Conservation (phyloP, 140 eudicot genomes). For the Anethum foeniculum region DNA sequence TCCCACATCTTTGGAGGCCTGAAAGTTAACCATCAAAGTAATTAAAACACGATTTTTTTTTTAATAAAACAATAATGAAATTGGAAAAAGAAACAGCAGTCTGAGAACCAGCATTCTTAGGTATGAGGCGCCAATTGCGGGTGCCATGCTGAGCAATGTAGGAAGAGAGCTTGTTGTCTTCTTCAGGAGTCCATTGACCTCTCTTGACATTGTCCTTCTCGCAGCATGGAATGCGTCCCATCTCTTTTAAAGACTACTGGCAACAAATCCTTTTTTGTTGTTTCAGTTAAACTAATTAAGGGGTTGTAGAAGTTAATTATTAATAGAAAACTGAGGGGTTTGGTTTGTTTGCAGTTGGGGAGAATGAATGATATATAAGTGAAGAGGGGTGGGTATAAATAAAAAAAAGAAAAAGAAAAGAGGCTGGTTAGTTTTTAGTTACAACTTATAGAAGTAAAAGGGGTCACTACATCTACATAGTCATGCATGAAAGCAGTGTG, state of each 20-base stretch:
- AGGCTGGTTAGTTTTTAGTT: slow-evolving; percentile 4
- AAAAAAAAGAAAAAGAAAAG: background rate
- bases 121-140: slow-evolving; percentile 90
- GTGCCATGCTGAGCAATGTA: slow-evolving; percentile 92
- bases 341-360: background rate
- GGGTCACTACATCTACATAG: background rate
- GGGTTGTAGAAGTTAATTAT: background rate
- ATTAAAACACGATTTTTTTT: background rate
- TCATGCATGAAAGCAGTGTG: background rate
- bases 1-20: slow-evolving; percentile 91
- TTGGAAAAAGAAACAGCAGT: background rate
- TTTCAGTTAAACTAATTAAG: background rate
- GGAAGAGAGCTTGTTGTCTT: slow-evolving; percentile 81
- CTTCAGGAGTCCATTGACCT: slow-evolving; percentile 96
- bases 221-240: slow-evolving; percentile 86
- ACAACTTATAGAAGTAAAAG: background rate
- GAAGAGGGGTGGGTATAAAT: background rate
- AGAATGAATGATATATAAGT: background rate
- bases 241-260: slow-evolving; percentile 7
- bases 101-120: slow-evolving; percentile 61
- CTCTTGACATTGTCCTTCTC: slow-evolving; percentile 86
- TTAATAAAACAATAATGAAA: background rate
- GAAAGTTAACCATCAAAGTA: background rate
- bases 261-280: background rate
- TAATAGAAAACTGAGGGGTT: background rate